A percentile compares a stretch with the other conserved stretches of the same genome.
phyloP scores from a whole-genome alignment of 2,329 filamentous ascomycete species.

The Fusarium chuoi region DNA sequence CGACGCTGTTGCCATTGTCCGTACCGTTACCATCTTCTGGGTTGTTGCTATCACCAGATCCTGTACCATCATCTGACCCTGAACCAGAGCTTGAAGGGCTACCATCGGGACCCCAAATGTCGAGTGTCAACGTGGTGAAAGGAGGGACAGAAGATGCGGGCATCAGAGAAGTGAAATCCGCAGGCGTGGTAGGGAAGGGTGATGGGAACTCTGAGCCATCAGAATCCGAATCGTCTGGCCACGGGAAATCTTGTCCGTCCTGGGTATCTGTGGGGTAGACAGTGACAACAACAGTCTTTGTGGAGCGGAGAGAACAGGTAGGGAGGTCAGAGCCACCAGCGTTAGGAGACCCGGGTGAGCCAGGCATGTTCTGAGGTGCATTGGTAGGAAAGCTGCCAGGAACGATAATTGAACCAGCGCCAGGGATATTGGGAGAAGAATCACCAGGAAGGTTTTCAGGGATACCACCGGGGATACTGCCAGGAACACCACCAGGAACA shows the following conservation, averaged over 20 bases:
- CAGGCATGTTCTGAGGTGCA: constrained; percentile 14
- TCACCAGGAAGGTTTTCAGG: constrained; percentile 8
- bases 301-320: constrained; percentile 54
- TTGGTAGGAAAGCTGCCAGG: constrained; percentile 20
- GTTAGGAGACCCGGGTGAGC: constrained; percentile 1
- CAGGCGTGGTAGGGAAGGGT: constrained; percentile 46
- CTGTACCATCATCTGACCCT: neutral
- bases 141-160: constrained; percentile 36
- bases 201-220: constrained; percentile 33
- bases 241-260: constrained; percentile 28
- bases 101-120: constrained; percentile 46
- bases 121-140: constrained; percentile 52
- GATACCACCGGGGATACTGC: neutral
- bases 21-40: constrained; percentile 8
- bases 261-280: constrained; percentile 51
- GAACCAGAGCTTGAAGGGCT: constrained; percentile 15
- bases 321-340: constrained; percentile 30
- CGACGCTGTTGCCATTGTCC: constrained; percentile 2
- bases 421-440: constrained; percentile 19
- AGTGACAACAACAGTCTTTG: constrained; percentile 61
- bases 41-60: constrained; percentile 16
- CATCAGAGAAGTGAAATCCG: constrained; percentile 21
- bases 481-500: constrained; percentile 19
- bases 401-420: constrained; percentile 20
- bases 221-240: constrained; percentile 29